phyloP scores from a whole-genome alignment of 768 basidiomycete genomes.

The Hypholoma sublateritium region DNA sequence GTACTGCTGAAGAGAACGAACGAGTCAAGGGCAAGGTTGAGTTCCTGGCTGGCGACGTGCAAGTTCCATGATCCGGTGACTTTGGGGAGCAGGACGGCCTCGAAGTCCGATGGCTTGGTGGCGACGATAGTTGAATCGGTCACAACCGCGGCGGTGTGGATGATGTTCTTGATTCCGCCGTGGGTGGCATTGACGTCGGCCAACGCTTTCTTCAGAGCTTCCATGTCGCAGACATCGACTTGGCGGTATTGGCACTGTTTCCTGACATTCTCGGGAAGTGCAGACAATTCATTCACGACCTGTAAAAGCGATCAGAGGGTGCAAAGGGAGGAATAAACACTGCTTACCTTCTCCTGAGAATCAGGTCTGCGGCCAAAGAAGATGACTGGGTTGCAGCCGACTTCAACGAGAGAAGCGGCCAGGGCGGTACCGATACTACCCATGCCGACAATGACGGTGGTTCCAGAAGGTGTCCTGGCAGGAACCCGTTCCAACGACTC shows the following conservation, averaged over 20 bases:
- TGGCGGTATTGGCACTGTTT: conserved; percentile 23
- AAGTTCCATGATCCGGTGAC: conserved; percentile 32
- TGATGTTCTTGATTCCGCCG: conserved; percentile 26
- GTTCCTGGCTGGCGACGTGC: conserved; percentile 25
- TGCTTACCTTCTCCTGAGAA: conserved; percentile 19
- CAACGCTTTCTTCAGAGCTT: conserved; percentile 19
- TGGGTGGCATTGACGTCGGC: conserved; percentile 15
- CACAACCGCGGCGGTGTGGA: conserved; percentile 29
- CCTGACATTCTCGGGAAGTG: conserved; percentile 11
- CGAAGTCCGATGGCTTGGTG: conserved; percentile 20
- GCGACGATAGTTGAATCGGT: conserved; percentile 24
- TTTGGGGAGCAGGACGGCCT: conserved; percentile 26
- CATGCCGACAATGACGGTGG: conserved; percentile 32
- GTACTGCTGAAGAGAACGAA: conserved; percentile 31
- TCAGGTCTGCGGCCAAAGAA: conserved; percentile 25
- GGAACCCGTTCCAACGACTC: conserved; percentile 15
- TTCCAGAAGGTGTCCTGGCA: conserved; percentile 17
- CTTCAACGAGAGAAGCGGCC: conserved; percentile 22
- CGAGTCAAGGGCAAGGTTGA: conserved; percentile 25
- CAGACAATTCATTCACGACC: conserved; percentile 20
- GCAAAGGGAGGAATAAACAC: not conserved
- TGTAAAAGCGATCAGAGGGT: not conserved
- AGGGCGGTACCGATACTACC: conserved; percentile 28
- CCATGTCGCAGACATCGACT: conserved; percentile 25
- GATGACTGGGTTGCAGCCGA: conserved; percentile 22